Base-by-base conservation (phyloP, 331 rosid genomes). In the Erythrophleum ivorense region DNA sequence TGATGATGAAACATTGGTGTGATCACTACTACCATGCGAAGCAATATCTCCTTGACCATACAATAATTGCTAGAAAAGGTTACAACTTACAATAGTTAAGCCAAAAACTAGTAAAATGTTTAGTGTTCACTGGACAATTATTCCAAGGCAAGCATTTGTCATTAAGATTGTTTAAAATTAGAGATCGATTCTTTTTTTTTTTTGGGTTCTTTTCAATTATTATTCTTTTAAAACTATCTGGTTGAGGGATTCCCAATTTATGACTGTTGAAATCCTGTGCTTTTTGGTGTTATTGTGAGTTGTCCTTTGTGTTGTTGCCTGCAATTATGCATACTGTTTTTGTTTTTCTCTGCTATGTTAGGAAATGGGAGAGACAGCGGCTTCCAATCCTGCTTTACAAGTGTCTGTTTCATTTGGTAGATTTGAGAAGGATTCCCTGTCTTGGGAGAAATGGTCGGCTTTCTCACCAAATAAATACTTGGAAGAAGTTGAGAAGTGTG, bases 361-460 rank as follows among this genome's bases (percentile, higher is more conserved):
- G 78, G 81, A 93, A 97, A 81, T 88, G 91, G 90, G 88, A 43
- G 94, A 90, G 85, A 84, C 76, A 9, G 79, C 57, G 62, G 87
- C 89, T 68, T 57, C 88, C 16, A 89, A 86, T 74, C 81, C 90
- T 68, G 64, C 48, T 43, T 76, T 94, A 79, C 94, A 90, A 78
- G 90, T 91, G 79, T 94, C 98, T 46, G 89, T 94, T 69, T 94
- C 98, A 0, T 91, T 94, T 77, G 98, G 97, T 59, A 88, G 91
- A 78, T 94, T 94, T 78, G 97, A 87, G 90, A 94, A 82, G 77
- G 95, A 91, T 83, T 85, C 91, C 14, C 81, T 94, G 77, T 90
- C 95, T 46, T 94, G 97, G 98, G 98, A 94, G 88, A 94, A 87
- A 88, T 94, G 95, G 95, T 94, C 98, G 15, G 69, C 97, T 34